phyloP scores from a whole-genome alignment of 108 stramenopile species.

The Craspedostauros australis region DNA sequence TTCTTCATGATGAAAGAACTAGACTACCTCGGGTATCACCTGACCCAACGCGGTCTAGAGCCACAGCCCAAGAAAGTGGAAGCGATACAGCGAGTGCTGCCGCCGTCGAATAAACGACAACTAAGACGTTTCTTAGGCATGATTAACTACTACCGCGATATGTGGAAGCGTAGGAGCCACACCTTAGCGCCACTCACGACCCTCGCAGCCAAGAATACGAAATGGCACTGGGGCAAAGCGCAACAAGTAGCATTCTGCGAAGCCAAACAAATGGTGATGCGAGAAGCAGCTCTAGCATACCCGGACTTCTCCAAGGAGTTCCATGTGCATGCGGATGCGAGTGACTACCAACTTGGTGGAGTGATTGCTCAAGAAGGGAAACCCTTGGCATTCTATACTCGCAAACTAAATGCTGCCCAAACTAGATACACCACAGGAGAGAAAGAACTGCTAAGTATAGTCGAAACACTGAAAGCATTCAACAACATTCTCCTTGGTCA shows the following conservation, averaged over 20 bases:
- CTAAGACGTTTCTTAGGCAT: slow-evolving; percentile 25
- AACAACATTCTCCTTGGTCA: slow-evolving; percentile 35
- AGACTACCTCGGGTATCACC: slow-evolving; percentile 13
- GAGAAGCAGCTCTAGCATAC: slow-evolving; percentile 31
- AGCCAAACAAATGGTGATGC: slow-evolving; percentile 24
- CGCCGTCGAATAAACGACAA: slow-evolving; percentile 19
- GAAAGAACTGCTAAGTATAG: slow-evolving; percentile 36
- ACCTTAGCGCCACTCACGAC: slow-evolving; percentile 37
- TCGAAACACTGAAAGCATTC: slow-evolving; percentile 49
- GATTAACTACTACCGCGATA: slow-evolving; percentile 45
- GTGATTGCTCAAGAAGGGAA: slow-evolving; percentile 31
- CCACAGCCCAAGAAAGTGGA: slow-evolving; percentile 30
- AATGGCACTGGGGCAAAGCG: slow-evolving; percentile 23
- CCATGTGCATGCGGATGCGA: slow-evolving; percentile 27
- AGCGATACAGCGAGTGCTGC: slow-evolving; percentile 23
- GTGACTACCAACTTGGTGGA: slow-evolving; percentile 25
- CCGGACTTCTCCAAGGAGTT: slow-evolving; percentile 34
- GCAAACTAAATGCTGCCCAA: slow-evolving; percentile 32
- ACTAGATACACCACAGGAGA: slow-evolving; percentile 28
- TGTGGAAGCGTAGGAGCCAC: slow-evolving; percentile 31
- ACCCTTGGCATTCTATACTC: slow-evolving; percentile 34
- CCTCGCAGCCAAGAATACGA: slow-evolving; percentile 10
- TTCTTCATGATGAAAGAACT: slow-evolving; percentile 6
- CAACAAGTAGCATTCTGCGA: slow-evolving; percentile 37
- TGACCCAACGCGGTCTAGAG: slow-evolving; percentile 12